Base-by-base conservation (phyloP, 495 filamentous ascomycete genomes). In the Aspergillus homomorphus region DNA sequence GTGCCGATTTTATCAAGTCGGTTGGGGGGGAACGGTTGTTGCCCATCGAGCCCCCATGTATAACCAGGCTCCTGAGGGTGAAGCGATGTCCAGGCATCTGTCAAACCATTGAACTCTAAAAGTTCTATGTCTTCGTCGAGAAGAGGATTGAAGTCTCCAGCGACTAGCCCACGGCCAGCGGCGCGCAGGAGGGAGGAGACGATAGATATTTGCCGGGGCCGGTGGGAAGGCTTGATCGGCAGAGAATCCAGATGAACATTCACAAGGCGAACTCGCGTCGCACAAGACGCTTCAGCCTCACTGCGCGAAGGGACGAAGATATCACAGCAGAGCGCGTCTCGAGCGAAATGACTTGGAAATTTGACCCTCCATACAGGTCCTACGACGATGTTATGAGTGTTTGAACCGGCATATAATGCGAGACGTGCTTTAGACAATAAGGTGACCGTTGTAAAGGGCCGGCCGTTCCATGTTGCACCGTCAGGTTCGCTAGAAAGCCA, bases 91-190 rank as follows among this genome's bases (percentile, higher is more conserved):
- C 67, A 68, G 15, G 42, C 58, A 61, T 70, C 67, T 20, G 53
- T 51, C 18, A 70, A 54, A 23, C 49, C 33, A 46, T 62, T 70
- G 8, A 44, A 28, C 19, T 43, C 49, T 3, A 68, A 4, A 41
- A 68, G 58, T 2, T n/a, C 38, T 9, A 26, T 20, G 44, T 70
- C 67, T 24, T 67, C 63, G 1, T 58, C 56, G 18, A 70, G 50
- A 15, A 68, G 63, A n/a, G 67, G 61, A 41, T 70, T 68, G 44
- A 70, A 68, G 46, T 70, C 67, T 24, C 67, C 67, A 9, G 67
- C 67, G 10, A 68, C 61, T 1, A 70, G 45, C 2, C 67, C 67
- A 19, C 50, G 51, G 6, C 59, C 65, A 7, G 57, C 60, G 26
- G 51, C 45, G 24, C 49, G 57, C 20, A 70, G 57, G n/a, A 60